phyloP scores from a whole-genome alignment of 1,284 basidiomycete species.

The Pyrrhoderma noxium region DNA sequence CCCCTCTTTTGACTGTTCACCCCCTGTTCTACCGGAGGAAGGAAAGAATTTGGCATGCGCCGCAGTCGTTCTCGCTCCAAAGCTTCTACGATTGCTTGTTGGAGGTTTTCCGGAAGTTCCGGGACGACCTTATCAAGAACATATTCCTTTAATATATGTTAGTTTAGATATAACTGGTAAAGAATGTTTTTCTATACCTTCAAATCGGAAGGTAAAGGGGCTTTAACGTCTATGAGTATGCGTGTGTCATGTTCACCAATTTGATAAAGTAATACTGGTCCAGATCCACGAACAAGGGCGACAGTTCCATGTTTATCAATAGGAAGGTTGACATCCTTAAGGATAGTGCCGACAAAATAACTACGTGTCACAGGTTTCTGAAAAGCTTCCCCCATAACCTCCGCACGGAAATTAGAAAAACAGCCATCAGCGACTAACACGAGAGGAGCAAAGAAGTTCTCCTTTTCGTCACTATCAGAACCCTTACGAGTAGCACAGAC shows the following conservation, averaged over 20 bases:
- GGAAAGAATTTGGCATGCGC: conserved; percentile 94
- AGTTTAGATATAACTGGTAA: neutral
- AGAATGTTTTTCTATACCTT: conserved; percentile 41
- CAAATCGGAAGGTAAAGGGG: conserved; percentile 77
- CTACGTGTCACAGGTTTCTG: conserved; percentile 54
- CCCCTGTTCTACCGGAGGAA: conserved; percentile 83
- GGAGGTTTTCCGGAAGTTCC: conserved; percentile 68
- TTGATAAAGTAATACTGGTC: conserved; percentile 87
- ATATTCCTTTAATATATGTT: conserved; percentile 41
- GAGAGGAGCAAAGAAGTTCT: conserved; percentile 63
- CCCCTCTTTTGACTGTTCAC: conserved; percentile 51
- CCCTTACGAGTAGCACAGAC: conserved; percentile 45
- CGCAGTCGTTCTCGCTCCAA: conserved; percentile 69
- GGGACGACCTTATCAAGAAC: conserved; percentile 71
- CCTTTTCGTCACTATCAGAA: conserved; percentile 31
- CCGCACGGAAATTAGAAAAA: conserved; percentile 76
- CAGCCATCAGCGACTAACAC: conserved; percentile 93
- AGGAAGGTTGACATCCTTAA: conserved; percentile 72
- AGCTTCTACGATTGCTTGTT: conserved; percentile 52
- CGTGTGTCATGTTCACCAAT: conserved; percentile 76
- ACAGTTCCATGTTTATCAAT: conserved; percentile 87
- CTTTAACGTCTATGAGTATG: conserved; percentile 89
- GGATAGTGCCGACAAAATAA: conserved; percentile 77
- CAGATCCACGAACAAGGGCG: conserved; percentile 61
- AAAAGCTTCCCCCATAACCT: conserved; percentile 43